Percentiles rank a stretch among this genome's conserved stretches.
Evolutionary conservation across 2,329 filamentous ascomycete genomes (phyloP).

Genomic region (Colletotrichum sidae): DNA sequence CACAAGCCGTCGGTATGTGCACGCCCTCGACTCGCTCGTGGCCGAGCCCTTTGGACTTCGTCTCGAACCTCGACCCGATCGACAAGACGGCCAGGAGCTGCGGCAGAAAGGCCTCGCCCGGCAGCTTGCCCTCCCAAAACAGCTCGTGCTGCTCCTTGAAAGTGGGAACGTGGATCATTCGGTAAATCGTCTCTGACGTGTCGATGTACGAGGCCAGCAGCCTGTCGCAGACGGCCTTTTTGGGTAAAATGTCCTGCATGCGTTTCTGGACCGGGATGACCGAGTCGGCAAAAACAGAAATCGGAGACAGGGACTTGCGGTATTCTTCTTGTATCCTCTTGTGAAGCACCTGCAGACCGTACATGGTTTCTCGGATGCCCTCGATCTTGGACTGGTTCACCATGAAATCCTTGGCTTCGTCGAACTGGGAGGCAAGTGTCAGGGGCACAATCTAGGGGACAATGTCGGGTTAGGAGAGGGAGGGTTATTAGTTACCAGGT

Average conservation of each 20-base stretch:
- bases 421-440: conserved; percentile 54
- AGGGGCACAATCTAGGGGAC: conserved; percentile 26
- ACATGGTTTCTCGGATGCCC: conserved; percentile 56
- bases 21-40: conserved; percentile 65
- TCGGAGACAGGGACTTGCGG: conserved; percentile 59
- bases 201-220: conserved; percentile 62
- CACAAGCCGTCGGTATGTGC: conserved; percentile 67
- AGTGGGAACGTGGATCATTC: conserved; percentile 63
- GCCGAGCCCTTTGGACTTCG: conserved; percentile 61
- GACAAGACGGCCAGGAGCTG: conserved; percentile 65
- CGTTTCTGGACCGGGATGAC: conserved; percentile 68
- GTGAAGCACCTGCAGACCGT: conserved; percentile 60
- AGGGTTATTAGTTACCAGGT: conserved; percentile 56
- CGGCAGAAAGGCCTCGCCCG: conserved; percentile 63
- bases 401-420: conserved; percentile 65
- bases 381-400: conserved; percentile 53
- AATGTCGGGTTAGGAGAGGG: conserved; percentile 9
- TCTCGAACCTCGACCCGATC: conserved; percentile 64
- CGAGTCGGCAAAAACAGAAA: conserved; percentile 69
- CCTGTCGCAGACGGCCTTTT: conserved; percentile 62
- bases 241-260: conserved; percentile 68
- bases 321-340: conserved; percentile 60
- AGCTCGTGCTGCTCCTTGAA: conserved; percentile 63
- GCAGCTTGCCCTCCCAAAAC: conserved; percentile 62
- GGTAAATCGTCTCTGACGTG: conserved; percentile 64